Conservation (phyloP, 2,329 filamentous ascomycete genomes). For the Volutella citrinella region DNA sequence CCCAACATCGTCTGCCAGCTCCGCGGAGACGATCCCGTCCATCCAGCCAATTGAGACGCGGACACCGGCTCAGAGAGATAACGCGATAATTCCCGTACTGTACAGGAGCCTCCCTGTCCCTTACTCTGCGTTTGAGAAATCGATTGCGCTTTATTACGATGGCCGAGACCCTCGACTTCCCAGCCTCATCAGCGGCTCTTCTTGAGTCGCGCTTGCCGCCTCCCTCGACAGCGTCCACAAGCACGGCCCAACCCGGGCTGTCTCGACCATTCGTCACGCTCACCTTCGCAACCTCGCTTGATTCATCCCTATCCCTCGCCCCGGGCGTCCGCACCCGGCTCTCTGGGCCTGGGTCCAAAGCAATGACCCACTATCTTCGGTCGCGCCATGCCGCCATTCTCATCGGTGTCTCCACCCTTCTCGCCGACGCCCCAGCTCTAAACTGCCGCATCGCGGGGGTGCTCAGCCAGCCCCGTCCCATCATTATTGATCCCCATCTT, state of each 20-base stretch:
- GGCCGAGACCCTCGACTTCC: constrained; percentile 33
- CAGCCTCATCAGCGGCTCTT: constrained; percentile 26
- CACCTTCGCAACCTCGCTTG: constrained; percentile 88
- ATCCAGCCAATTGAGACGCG: too few species aligned
- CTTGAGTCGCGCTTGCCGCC: constrained; percentile 34
- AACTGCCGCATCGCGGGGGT: constrained; percentile 73
- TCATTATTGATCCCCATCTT: constrained; percentile 77
- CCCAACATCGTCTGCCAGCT: too few species aligned
- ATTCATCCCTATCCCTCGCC: constrained; percentile 71
- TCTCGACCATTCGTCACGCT: constrained; percentile 63
- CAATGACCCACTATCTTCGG: constrained; percentile 91
- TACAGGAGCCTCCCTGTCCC: too few species aligned
- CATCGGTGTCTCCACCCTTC: constrained; percentile 78
- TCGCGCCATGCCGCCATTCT: constrained; percentile 80
- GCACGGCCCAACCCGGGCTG: too few species aligned
- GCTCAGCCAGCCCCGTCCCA: constrained; percentile 70
- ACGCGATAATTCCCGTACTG: too few species aligned
- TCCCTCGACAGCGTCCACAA: constrained; percentile 1
- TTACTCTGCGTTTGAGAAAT: too few species aligned
- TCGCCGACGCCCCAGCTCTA: constrained; percentile 80
- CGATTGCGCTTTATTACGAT: too few species aligned
- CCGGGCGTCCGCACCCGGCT: constrained; percentile 79
- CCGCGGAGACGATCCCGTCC: too few species aligned
- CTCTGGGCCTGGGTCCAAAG: constrained; percentile 79
- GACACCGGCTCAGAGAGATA: too few species aligned